phyloP scores from a whole-genome alignment of 768 basidiomycete species.

The Phlebiopsis flavidoalba region DNA sequence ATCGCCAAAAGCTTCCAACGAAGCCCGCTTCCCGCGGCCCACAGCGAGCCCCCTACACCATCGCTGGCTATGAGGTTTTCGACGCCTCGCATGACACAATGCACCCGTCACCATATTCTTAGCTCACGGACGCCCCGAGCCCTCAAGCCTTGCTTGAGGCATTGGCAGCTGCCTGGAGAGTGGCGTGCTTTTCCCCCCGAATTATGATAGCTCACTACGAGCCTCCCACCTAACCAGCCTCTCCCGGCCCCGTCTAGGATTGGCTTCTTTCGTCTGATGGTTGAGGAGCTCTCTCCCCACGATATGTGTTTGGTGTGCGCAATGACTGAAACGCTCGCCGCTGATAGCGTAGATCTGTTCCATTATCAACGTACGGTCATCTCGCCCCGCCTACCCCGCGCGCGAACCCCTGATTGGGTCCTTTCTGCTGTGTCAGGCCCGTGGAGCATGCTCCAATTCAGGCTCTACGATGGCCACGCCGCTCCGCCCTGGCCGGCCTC shows the following conservation, averaged over 20 bases:
- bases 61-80: constrained; percentile 27
- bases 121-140: constrained; percentile 40
- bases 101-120: constrained; percentile 36
- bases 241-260: constrained; percentile 35
- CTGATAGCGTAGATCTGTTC: constrained; percentile 65
- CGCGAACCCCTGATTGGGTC: neutral
- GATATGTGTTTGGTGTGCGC: neutral
- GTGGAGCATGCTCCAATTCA: constrained; percentile 64
- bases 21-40: neutral
- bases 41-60: constrained; percentile 2
- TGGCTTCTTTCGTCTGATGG: constrained; percentile 72
- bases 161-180: constrained; percentile 65
- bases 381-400: neutral
- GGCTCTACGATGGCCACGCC: constrained; percentile 46
- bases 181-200: constrained; percentile 26
- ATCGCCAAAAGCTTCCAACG: neutral
- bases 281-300: constrained; percentile 27
- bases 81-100: constrained; percentile 26
- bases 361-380: constrained; percentile 55
- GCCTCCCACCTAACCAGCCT: neutral
- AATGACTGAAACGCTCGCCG: neutral
- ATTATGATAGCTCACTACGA: constrained; percentile 8
- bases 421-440: constrained; percentile 35
- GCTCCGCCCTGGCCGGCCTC: constrained; percentile 46
- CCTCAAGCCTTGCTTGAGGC: constrained; percentile 56